Evolutionary conservation across 352 stramenopile species (phyloP).

Genomic region (Globisporangium spiculum): DNA sequence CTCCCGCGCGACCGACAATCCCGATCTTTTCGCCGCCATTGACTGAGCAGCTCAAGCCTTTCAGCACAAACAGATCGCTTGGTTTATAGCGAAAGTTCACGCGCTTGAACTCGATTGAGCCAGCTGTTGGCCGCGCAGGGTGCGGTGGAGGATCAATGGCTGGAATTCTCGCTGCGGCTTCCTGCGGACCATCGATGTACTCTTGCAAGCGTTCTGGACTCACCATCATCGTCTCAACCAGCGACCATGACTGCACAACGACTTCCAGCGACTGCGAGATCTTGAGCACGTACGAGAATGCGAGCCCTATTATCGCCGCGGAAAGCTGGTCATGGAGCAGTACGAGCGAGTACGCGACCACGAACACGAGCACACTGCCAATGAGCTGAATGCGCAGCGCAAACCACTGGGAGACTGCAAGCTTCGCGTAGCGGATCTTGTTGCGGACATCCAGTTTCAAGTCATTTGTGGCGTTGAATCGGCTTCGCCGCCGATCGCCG

Average conservation of each 20-base stretch:
- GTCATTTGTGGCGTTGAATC: conserved; percentile 23
- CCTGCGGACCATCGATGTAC: conserved; percentile 38
- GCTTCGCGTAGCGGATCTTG: conserved; percentile 27
- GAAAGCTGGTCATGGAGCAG: conserved; percentile 28
- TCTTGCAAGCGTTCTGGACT: conserved; percentile 42
- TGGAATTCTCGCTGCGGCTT: conserved; percentile 8
- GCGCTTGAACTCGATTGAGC: conserved; percentile 75
- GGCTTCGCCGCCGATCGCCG: conserved; percentile 16
- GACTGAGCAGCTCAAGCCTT: conserved; percentile 42
- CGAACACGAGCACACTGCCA: conserved; percentile 28
- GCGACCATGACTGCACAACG: conserved; percentile 28
- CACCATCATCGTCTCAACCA: conserved; percentile 43
- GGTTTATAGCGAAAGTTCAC: conserved; percentile 50
- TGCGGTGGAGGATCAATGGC: conserved; percentile 53
- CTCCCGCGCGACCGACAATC: conserved; percentile 65
- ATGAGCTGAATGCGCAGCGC: conserved; percentile 43
- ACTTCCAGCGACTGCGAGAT: conserved; percentile 77
- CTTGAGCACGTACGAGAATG: conserved; percentile 86
- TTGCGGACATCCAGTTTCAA: conserved; percentile 28
- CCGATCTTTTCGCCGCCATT: conserved; percentile 55
- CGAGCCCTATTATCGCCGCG: conserved; percentile 70
- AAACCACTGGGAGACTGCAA: conserved; percentile 37
- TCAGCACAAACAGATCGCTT: conserved; percentile 26
- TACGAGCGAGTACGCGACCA: conserved; percentile 32
- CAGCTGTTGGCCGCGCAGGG: conserved; percentile 11